phyloP scores from a whole-genome alignment of 805 yeast species.

The Schwanniomyces pseudopolymorphus region DNA sequence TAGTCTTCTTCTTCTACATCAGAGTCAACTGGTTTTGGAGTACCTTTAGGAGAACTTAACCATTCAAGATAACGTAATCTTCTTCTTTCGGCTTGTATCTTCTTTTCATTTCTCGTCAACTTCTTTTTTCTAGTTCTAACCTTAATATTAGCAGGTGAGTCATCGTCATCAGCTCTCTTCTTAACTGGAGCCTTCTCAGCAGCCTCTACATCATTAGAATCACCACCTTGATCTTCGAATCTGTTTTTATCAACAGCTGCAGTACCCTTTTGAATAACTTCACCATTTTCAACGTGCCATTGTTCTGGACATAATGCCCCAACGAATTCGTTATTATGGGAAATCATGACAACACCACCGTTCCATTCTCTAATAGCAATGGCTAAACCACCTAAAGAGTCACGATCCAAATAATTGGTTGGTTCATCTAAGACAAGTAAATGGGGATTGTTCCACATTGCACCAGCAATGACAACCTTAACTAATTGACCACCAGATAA shows the following conservation, averaged over 20 bases:
- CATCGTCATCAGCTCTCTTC: conserved; percentile 65
- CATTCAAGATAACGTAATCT: conserved; percentile 91
- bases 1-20: conserved; percentile 76
- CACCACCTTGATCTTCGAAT: conserved; percentile 78
- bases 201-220: conserved; percentile 45
- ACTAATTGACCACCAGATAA: conserved; percentile 98
- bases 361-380: conserved; percentile 97
- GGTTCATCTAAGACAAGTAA: conserved; percentile 96
- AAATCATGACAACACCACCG: conserved; percentile 98
- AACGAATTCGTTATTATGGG: conserved; percentile 95
- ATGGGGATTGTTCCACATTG: conserved; percentile 99
- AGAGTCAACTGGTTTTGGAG: conserved; percentile 91
- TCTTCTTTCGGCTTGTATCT: conserved; percentile 87
- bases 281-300: conserved; percentile 95
- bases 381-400: conserved; percentile 95
- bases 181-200: conserved; percentile 34
- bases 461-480: conserved; percentile 98
- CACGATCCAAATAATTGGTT: conserved; percentile 96
- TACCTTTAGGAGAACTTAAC: conserved; percentile 96
- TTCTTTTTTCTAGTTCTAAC: conserved; percentile 92
- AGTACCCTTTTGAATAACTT: conserved; percentile 79
- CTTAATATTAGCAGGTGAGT: conserved; percentile 94
- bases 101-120: conserved; percentile 95
- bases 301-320: conserved; percentile 98
- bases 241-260: conserved; percentile 71